Evolutionary conservation across 1,284 basidiomycete species (phyloP).

Genomic region (Exobasidium rhododendri): DNA sequence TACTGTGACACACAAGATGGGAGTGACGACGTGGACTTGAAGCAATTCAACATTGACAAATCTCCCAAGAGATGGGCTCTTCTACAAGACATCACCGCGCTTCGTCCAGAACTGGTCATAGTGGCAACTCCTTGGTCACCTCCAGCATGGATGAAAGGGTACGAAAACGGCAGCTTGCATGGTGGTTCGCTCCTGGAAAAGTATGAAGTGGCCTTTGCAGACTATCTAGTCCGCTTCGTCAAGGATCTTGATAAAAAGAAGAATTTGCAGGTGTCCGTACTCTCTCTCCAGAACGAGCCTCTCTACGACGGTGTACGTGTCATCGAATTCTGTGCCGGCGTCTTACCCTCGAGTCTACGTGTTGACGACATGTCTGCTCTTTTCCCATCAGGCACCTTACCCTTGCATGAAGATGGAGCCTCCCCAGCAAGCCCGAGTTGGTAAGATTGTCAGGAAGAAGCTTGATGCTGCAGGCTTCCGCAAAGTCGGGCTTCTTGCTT

Average conservation of each 20-base stretch:
- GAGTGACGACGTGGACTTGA: conserved; percentile 23
- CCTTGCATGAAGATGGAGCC: conserved; percentile 27
- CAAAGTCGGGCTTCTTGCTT: conserved; percentile 20
- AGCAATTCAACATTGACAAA: conserved; percentile 32
- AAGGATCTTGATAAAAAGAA: conserved; percentile 24
- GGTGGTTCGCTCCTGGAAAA: conserved; percentile 27
- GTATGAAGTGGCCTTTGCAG: conserved; percentile 27
- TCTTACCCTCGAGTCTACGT: too few relatives aligned
- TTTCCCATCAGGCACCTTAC: conserved; percentile 17
- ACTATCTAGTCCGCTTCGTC: conserved; percentile 30
- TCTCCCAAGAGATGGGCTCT: conserved; percentile 36
- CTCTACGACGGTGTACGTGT: conserved; percentile 12
- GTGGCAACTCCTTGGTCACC: conserved; percentile 29
- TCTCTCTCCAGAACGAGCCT: conserved; percentile 34
- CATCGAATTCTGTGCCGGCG: too few relatives aligned
- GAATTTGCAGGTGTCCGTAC: conserved; percentile 18
- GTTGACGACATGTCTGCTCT: neutral
- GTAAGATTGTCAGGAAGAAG: conserved; percentile 15
- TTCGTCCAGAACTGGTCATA: conserved; percentile 28
- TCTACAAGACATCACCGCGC: conserved; percentile 24
- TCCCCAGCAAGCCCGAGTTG: conserved; percentile 22
- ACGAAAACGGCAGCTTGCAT: conserved; percentile 15
- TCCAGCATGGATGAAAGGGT: conserved; percentile 45
- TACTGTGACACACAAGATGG: conserved; percentile 40
- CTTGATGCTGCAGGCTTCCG: conserved; percentile 25